phyloP scores from a whole-genome alignment of 352 stramenopile species.

The Aphanomyces astaci region DNA sequence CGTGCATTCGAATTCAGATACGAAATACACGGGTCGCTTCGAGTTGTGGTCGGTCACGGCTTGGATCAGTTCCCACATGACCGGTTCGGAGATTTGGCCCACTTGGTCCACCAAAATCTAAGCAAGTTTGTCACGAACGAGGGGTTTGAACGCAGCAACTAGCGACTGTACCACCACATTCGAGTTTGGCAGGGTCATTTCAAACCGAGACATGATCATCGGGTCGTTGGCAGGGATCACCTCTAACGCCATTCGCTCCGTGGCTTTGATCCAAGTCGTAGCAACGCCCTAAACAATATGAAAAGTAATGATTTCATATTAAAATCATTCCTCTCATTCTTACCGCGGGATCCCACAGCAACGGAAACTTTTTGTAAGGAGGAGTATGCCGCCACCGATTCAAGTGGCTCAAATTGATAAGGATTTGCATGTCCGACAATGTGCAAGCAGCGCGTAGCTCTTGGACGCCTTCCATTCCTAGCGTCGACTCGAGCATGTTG shows the following conservation, averaged over 20 bases:
- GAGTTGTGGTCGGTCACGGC: background rate
- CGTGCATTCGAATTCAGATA: conserved; percentile 4
- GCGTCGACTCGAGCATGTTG: conserved; percentile 33
- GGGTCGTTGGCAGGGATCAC: conserved; percentile 19
- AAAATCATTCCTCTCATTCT: background rate
- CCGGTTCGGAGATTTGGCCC: background rate
- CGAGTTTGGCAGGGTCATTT: conserved; percentile 21
- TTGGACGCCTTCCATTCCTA: conserved; percentile 25
- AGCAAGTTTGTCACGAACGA: no score
- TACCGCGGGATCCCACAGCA: conserved; percentile 42
- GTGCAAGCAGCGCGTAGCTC: conserved; percentile 2
- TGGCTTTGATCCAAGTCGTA: conserved; percentile 11
- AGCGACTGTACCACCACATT: conserved; percentile 13
- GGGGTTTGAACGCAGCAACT: background rate
- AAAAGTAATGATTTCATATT: background rate
- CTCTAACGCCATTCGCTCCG: conserved; percentile 6
- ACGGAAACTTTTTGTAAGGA: conserved; percentile 37
- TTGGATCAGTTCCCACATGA: conserved; percentile 4
- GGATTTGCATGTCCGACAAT: conserved; percentile 25
- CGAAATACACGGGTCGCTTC: conserved; percentile 10
- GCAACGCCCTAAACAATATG: conserved; percentile 1
- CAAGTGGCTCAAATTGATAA: conserved; percentile 42
- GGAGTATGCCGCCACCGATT: conserved; percentile 31
- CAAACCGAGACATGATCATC: conserved; percentile 21
- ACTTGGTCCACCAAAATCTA: conserved; percentile 20